A percentile compares a stretch with the other conserved stretches of the same genome.
Conservation (phyloP, 2,329 filamentous ascomycete species). For the Colletotrichum sp. region DNA sequence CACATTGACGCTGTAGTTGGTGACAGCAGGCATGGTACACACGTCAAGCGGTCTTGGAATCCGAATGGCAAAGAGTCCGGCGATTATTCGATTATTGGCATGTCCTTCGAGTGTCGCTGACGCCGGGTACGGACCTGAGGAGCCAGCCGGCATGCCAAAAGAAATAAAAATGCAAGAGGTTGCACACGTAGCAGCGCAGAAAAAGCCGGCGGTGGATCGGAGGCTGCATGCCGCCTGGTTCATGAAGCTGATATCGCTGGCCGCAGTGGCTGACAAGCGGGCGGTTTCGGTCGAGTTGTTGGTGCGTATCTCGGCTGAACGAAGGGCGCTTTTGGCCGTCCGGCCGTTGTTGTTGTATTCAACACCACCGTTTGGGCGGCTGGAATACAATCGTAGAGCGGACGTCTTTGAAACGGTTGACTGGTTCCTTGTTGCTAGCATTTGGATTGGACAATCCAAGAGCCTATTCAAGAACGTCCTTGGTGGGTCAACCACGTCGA, state of each 20-base stretch:
- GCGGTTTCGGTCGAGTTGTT: neutral
- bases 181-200: neutral
- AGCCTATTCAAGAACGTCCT: neutral
- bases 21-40: neutral
- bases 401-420: neutral
- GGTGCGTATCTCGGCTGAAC: neutral
- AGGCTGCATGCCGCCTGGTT: neutral
- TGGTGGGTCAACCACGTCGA: neutral
- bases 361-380: neutral
- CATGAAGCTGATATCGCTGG: neutral
- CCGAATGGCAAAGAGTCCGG: neutral
- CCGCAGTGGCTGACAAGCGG: constrained; percentile 4
- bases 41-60: neutral
- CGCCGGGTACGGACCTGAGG: neutral
- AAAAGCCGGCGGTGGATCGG: neutral
- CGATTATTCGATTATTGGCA: neutral
- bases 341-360: neutral
- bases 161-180: neutral
- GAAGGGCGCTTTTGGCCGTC: neutral
- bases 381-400: neutral
- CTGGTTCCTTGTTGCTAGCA: neutral
- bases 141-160: neutral
- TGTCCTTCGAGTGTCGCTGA: neutral
- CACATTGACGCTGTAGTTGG: neutral
- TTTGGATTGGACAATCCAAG: neutral